Conservation (phyloP, 164 flowering plant species). For the Nymphaea colorata region DNA sequence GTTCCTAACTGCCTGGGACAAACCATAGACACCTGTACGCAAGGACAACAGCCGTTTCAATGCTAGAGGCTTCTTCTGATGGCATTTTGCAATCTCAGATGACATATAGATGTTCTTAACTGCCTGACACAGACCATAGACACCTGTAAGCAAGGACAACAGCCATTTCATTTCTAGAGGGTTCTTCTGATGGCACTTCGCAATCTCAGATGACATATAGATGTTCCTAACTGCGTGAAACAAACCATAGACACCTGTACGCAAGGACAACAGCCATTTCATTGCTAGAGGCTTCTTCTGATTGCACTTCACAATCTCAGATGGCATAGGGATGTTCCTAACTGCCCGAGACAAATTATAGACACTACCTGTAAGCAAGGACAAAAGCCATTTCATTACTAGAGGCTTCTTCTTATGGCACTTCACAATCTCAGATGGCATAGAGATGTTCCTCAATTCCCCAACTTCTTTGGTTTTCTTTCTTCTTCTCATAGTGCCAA, state of each 20-base stretch:
- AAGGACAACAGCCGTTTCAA: too few species aligned
- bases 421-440: slow-evolving; percentile 9
- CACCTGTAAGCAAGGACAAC: too few species aligned
- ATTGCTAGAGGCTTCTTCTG: slow-evolving; percentile 16
- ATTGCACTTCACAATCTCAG: slow-evolving; percentile 9
- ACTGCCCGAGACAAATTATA: too few species aligned
- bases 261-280: slow-evolving; percentile 49
- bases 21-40: too few species aligned
- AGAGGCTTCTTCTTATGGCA: too few species aligned
- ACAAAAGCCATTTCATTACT: too few species aligned
- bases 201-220: background rate
- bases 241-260: slow-evolving; percentile 47
- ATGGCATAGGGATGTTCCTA: too few species aligned
- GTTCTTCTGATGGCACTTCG: slow-evolving; percentile 13
- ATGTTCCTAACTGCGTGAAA: slow-evolving; percentile 38
- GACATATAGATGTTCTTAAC: too few species aligned
- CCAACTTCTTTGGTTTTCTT: slow-evolving; percentile 40
- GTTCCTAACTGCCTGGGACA: too few species aligned
- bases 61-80: too few species aligned
- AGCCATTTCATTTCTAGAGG: slow-evolving; percentile 1
- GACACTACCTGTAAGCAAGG: slow-evolving; percentile 5
- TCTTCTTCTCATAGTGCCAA: slow-evolving; percentile 27
- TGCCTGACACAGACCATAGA: too few species aligned
- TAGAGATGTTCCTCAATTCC: slow-evolving; percentile 11
- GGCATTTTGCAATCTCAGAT: too few species aligned